Base-by-base conservation (phyloP, 2,329 filamentous ascomycete genomes). In the Bipolaris sorokiniana region DNA sequence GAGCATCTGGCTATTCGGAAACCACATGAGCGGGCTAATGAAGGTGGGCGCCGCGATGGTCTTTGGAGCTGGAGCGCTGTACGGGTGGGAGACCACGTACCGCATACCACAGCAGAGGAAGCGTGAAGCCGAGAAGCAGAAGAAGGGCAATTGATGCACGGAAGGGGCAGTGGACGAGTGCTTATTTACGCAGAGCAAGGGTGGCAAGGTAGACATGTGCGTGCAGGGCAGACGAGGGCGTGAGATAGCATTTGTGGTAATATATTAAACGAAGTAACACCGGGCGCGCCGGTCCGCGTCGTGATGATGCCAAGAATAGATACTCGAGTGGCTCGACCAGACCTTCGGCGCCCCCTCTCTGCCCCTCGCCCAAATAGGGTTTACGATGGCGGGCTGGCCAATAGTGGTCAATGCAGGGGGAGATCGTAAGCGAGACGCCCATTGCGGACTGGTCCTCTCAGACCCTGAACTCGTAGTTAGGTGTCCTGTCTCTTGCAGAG, bases 1-100 rank as follows among this genome's bases (percentile, higher is more conserved):
- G 56, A 97, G 93, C 67, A 96, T 98, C 57, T 94, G 92, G 85
- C 77, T 99, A 1, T 99, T 99, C 78, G 95, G 94, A 5, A 97
- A 99, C 74, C 79, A 84, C 37, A 81, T 99, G 63, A 86, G 89
- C 11, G 78, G 82, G 0, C 89, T 91, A 37, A 97, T 96, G 59
- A 77, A 96, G 51, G 58, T 91, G 4, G 95, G 95, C 3, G 93
- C 94, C 0, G 81, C 86, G 5, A 82, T 98, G 60, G 95, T 99
- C 7, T 99, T 98, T 78, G 85, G 89, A 13, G 91, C 92, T 0
- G 95, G 93, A n/a, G 94, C 88, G 0, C 76, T 98, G 61, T 99
- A 99, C 79, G 93, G 91, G 2, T 84, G 93, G 69, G 93, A 96
- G 66, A 82, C 80, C 7, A 79, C 77, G 36, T 81, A 79, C 67